phyloP scores from a whole-genome alignment of 1,139 yeast genomes.

The Sugiyamaella neomexicana region DNA sequence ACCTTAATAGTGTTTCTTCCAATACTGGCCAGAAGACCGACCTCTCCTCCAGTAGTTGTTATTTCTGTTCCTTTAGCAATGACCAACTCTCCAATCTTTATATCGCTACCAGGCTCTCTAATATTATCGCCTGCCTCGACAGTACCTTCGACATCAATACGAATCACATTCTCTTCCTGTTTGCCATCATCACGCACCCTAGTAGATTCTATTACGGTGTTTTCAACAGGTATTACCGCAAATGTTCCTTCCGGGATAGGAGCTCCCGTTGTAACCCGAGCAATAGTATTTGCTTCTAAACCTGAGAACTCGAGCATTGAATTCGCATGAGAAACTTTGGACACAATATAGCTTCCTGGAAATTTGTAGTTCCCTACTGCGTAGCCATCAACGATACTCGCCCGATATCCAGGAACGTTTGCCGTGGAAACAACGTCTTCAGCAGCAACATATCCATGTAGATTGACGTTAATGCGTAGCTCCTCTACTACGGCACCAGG shows the following conservation, averaged over 20 bases:
- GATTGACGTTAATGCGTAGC: conserved; percentile 34
- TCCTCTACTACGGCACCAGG: conserved; percentile 21
- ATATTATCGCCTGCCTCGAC: conserved; percentile 47
- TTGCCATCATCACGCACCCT: conserved; percentile 37
- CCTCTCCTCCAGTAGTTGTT: conserved; percentile 48
- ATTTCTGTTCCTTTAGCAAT: conserved; percentile 42
- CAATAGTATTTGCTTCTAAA: conserved; percentile 34
- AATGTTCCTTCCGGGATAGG: conserved; percentile 52
- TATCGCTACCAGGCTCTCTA: conserved; percentile 49
- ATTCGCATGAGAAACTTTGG: conserved; percentile 47
- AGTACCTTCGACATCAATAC: conserved; percentile 35
- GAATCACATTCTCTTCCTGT: conserved; percentile 44
- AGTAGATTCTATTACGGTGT: conserved; percentile 42
- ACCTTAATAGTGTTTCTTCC: conserved; percentile 44
- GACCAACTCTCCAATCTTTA: conserved; percentile 41
- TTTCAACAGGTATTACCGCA: conserved; percentile 56
- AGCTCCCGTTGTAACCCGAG: conserved; percentile 55
- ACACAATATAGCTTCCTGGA: conserved; percentile 46
- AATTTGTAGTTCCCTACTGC: conserved; percentile 49
- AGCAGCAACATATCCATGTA: conserved; percentile 43
- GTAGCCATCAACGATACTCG: conserved; percentile 56
- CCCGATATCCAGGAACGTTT: conserved; percentile 49
- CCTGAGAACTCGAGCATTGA: conserved; percentile 22
- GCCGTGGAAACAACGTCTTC: conserved; percentile 44
- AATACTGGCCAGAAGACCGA: conserved; percentile 49